Evolutionary conservation across 1,284 basidiomycete genomes (phyloP), one percentile per base, ranked within the genome.

Genomic region (Coniophora puteana): DNA sequence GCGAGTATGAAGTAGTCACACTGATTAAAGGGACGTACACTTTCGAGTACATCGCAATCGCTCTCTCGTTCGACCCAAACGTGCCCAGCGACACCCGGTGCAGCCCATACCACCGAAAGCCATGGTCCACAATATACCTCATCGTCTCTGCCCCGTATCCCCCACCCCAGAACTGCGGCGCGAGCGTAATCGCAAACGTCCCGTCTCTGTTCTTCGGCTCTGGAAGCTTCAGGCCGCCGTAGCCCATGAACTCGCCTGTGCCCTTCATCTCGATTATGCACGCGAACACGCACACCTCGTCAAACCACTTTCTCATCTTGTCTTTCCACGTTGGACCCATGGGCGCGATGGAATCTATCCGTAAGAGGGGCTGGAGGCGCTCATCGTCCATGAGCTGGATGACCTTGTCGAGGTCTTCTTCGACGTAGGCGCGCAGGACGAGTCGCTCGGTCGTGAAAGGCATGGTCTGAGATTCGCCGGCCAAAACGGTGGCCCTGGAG

Each of bases 211-310:
- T 53, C 42, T 43, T 50, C 2, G 57, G 48, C 28, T 61, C 54
- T 10, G 37, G 41, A 4, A 60, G 48, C 18, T 50, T 54, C 20
- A 71, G 25, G 25, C 56, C 51, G 21, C 57, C 51, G 12, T 65
- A 57, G 24, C 71, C 70, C 26, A 72, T 51, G 44, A 68, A 65
- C 13, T 55, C 56, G 28, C 53, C 50, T 12, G 58, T 60, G 14
- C 54, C 53, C n/a, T 58, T 53, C 12, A 49, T 48, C n/a, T 57
- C 57, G 28, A 70, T 46, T 40, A 69, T 51, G 37, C 53, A 57
- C 29, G 55, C 52, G 37, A 70, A 55, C 33, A 55, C 50, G 22
- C 60, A 57, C 10, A 49, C 50, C n/a, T 61, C 50, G 10, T 56
- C 44, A 29, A 45, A 44, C 24, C 51, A 45, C 35, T 53, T 47